Percentiles rank a stretch among this genome's conserved stretches.
These are phyloP conservation scores for Pulveroboletus sp. DNA, from an alignment of 768 basidiomycete species.

Conservation along the genomic window DNA sequence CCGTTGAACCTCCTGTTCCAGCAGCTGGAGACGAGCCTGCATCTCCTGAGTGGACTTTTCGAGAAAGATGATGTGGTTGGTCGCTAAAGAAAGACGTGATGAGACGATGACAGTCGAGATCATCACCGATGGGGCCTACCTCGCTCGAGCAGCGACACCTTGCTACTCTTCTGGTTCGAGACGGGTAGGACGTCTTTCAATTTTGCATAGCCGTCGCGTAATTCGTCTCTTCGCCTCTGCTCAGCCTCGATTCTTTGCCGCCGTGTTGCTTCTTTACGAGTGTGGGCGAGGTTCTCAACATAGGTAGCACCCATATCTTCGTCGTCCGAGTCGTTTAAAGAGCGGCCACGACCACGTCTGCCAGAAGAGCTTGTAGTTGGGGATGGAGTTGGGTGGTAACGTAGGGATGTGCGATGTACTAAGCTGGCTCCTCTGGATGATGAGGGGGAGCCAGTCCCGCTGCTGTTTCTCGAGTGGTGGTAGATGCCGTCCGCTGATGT, in stretches of 20 bases:
- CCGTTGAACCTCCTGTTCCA: slow-evolving; percentile 68
- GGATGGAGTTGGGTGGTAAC: slow-evolving; percentile 81
- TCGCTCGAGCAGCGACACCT: slow-evolving; percentile 84
- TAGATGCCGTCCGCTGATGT: slow-evolving; percentile 80
- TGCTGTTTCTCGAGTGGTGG: slow-evolving; percentile 71
- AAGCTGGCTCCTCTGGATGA: slow-evolving; percentile 73
- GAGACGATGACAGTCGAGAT: slow-evolving; percentile 9
- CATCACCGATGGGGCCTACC: slow-evolving; percentile 45
- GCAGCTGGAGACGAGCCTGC: slow-evolving; percentile 57
- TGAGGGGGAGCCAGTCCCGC: slow-evolving; percentile 68
- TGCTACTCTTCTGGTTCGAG: slow-evolving; percentile 88
- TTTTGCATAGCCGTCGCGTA: slow-evolving; percentile 85
- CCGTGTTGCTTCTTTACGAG: slow-evolving; percentile 79
- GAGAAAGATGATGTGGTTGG: slow-evolving; percentile 70
- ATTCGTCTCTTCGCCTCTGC: slow-evolving; percentile 82
- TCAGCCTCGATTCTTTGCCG: slow-evolving; percentile 87
- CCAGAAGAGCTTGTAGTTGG: slow-evolving; percentile 68
- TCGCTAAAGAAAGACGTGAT: slow-evolving; percentile 45
- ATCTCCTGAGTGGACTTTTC: slow-evolving; percentile 72
- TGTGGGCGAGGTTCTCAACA: slow-evolving; percentile 69
- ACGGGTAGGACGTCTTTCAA: slow-evolving; percentile 84
- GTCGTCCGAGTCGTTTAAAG: slow-evolving; percentile 73
- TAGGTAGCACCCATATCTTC: slow-evolving; percentile 66
- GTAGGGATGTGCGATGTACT: slow-evolving; percentile 63
- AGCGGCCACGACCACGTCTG: slow-evolving; percentile 61